A percentile compares a stretch with the other conserved stretches of the same genome.
Conservation (phyloP, 179 eudicot species). For the Sideroxylon spinosum region DNA sequence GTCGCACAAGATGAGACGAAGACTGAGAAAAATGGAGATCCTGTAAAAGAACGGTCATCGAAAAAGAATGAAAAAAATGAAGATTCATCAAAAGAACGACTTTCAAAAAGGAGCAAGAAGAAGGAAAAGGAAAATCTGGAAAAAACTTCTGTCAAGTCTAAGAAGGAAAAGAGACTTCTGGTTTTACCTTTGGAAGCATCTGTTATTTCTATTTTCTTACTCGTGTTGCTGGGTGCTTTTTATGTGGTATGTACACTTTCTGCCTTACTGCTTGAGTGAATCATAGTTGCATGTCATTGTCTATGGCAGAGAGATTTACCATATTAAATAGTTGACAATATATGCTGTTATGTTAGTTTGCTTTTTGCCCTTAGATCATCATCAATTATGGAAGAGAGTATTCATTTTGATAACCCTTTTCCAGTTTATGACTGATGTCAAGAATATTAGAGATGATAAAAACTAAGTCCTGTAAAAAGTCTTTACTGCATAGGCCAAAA, state of each 20-base stretch:
- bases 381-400: background rate
- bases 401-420: background rate
- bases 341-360: background rate
- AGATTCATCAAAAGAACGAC: slow-evolving; percentile 45
- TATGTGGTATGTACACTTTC: slow-evolving; percentile 73
- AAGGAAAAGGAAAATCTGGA: slow-evolving; percentile 68
- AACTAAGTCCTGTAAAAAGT: background rate
- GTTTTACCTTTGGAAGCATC: slow-evolving; percentile 88
- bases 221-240: slow-evolving; percentile 80
- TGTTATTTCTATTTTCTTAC: slow-evolving; percentile 60
- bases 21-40: slow-evolving; percentile 55
- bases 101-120: slow-evolving; percentile 62
- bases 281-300: background rate
- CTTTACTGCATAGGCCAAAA: background rate
- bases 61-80: slow-evolving; percentile 42
- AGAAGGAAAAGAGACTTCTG: slow-evolving; percentile 60
- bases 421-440: background rate
- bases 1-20: slow-evolving; percentile 46
- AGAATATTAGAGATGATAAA: background rate
- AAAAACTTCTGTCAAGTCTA: slow-evolving; percentile 49
- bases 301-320: background rate
- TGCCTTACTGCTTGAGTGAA: background rate
- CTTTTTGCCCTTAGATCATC: background rate
- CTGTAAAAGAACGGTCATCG: slow-evolving; percentile 30
- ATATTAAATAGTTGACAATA: background rate